Evolutionary conservation across 345 rosid genomes (phyloP), one percentile per base, ranked within the genome.

Genomic region (Acer yangbiense): DNA sequence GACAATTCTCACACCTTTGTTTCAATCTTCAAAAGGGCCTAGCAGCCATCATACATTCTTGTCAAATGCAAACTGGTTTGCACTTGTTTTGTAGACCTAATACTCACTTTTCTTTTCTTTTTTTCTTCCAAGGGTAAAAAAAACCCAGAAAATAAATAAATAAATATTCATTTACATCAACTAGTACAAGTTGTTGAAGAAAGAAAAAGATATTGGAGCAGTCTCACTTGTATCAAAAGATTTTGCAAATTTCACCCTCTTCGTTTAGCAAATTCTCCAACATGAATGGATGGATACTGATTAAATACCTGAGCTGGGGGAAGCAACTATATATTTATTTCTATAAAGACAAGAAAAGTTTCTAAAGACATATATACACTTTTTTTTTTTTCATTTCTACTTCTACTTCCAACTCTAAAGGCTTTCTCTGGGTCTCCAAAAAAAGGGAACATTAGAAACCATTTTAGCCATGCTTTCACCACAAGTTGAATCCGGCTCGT

Each of bases 401-500:
- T 85, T 61, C 65, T 64, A 80, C 75, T 78, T 69, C 65, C 78
- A 75, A 9, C 4, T 70, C 69, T 55, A 66, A 58, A 74, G 65
- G 65, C 77, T 77, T 68, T 72, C 73, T 76, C 77, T 60, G 79
- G 79, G 79, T 83, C 86, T 71, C 86, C 72, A 78, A 60, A 35
- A 35, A 35, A 35, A 35, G 0, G 0, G 39, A 75, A 76, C 85
- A 72, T 57, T 76, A 66, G 78, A 83, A 32, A 54, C 67, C 50
- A 65, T 41, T 68, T 70, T 76, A 58, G 39, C 41, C 55, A 39
- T 43, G 67, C 14, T 58, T 41, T 60, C 78, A 46, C 65, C 83
- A 50, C 69, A 67, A 32, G 14, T 68, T 12, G 61, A 55, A 17
- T 7, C 77, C 0, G 52, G 67, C 18, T 57, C 72, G 75, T 62